Percentiles rank a stretch among this genome's conserved stretches.
Conservation (phyloP, 768 basidiomycete species). For the Candolleomyces efflorescens region DNA sequence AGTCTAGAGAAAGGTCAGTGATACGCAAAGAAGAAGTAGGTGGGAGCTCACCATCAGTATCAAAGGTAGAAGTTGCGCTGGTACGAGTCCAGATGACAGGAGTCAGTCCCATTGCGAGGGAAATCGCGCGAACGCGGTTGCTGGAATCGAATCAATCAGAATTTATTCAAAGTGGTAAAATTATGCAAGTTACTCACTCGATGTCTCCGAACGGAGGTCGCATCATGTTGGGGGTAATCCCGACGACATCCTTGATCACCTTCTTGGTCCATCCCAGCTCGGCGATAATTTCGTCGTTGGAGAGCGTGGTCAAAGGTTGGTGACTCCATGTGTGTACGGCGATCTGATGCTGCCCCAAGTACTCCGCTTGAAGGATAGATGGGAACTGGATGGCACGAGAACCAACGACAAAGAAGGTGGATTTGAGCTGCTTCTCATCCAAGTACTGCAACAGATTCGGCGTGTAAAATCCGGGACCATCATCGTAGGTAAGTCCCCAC, state of each 20-base stretch:
- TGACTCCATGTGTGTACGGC: slow-evolving; percentile 72
- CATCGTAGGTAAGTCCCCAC: slow-evolving; percentile 63
- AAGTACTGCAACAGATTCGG: slow-evolving; percentile 70
- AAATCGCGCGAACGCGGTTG: slow-evolving; percentile 84
- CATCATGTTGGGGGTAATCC: slow-evolving; percentile 75
- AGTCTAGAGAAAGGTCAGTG: slow-evolving; percentile 47
- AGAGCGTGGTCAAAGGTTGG: slow-evolving; percentile 62
- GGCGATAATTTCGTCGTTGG: slow-evolving; percentile 80
- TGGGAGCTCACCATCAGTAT: slow-evolving; percentile 51
- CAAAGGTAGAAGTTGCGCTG: slow-evolving; percentile 57
- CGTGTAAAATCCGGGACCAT: slow-evolving; percentile 79
- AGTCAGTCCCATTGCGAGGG: slow-evolving; percentile 73
- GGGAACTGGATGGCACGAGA: slow-evolving; percentile 75
- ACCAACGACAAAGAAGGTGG: slow-evolving; percentile 88
- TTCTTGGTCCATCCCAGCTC: slow-evolving; percentile 88
- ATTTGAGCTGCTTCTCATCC: slow-evolving; percentile 55
- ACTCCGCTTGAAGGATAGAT: slow-evolving; percentile 64
- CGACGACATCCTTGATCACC: slow-evolving; percentile 77
- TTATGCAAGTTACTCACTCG: slow-evolving; percentile 40
- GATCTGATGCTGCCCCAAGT: slow-evolving; percentile 77
- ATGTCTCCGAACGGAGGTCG: slow-evolving; percentile 82
- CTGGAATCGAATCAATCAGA: slow-evolving; percentile 30
- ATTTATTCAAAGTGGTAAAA: slow-evolving; percentile 9
- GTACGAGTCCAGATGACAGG: slow-evolving; percentile 85
- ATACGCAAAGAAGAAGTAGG: neutral